A percentile compares a stretch with the other conserved stretches of the same genome.
Conservation (phyloP, 148 eudicot species). For the Rhododendron ferrugineum region DNA sequence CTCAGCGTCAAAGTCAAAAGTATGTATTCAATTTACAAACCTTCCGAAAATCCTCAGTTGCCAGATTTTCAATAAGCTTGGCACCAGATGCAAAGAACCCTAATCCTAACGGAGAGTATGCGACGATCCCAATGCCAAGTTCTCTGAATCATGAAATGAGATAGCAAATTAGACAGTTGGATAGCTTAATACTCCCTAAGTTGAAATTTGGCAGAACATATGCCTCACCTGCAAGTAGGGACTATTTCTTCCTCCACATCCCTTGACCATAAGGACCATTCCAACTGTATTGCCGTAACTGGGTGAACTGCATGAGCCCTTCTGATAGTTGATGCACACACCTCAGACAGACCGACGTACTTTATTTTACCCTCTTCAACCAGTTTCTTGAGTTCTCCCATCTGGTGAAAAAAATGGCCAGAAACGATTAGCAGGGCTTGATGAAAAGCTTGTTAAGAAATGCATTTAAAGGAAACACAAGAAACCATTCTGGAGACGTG, state of each 20-base stretch:
- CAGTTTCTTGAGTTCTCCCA: conserved; percentile 17
- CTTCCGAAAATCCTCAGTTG: conserved; percentile 7
- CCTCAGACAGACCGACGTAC: conserved; percentile 17
- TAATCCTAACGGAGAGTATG: conserved; percentile 14
- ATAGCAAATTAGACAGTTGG: neutral
- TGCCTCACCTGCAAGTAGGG: conserved; percentile 16
- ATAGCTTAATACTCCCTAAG: neutral
- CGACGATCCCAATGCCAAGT: conserved; percentile 19
- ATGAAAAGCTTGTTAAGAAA: neutral
- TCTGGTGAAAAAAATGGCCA: neutral
- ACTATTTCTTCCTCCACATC: conserved; percentile 14
- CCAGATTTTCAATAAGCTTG: neutral
- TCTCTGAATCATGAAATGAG: conserved; percentile 5
- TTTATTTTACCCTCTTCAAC: conserved; percentile 22
- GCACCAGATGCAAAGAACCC: conserved; percentile 11
- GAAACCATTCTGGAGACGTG: neutral
- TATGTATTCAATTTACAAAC: neutral
- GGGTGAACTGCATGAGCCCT: conserved; percentile 20
- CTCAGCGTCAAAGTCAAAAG: neutral
- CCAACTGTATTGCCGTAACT: conserved; percentile 11
- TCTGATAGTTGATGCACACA: conserved; percentile 9
- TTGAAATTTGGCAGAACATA: neutral
- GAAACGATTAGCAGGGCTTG: neutral
- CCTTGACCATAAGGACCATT: conserved; percentile 21
- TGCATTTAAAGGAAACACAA: neutral